Percentiles rank a stretch among this genome's conserved stretches.
Conservation (phyloP, 1,139 yeast species). For the Debaryomyces fabryi region DNA sequence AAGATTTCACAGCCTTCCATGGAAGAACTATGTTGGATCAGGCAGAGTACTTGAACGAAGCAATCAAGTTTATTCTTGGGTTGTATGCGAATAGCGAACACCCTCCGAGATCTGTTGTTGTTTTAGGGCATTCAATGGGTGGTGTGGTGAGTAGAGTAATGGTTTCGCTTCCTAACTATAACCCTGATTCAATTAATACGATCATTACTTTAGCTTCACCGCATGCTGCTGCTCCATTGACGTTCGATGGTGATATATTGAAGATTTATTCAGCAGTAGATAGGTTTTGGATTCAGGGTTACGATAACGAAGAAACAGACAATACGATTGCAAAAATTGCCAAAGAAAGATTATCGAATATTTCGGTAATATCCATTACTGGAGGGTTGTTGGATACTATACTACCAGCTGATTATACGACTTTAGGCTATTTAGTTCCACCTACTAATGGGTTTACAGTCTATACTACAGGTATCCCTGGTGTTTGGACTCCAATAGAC, state of each 20-base stretch:
- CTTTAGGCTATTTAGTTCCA: constrained; percentile 73
- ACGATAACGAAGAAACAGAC: constrained; percentile 18
- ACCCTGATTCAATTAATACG: constrained; percentile 73
- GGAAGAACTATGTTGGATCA: constrained; percentile 93
- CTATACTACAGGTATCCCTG: constrained; percentile 83
- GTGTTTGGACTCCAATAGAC: constrained; percentile 93
- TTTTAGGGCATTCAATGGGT: constrained; percentile 96
- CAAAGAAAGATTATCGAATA: constrained; percentile 42
- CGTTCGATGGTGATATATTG: constrained; percentile 88
- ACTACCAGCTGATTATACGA: constrained; percentile 92
- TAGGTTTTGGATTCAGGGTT: constrained; percentile 77
- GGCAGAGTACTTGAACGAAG: constrained; percentile 91
- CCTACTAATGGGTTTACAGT: constrained; percentile 78
- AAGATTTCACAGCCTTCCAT: constrained; percentile 95
- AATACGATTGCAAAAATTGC: constrained; percentile 32
- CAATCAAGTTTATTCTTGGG: constrained; percentile 70
- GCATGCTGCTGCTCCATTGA: constrained; percentile 91
- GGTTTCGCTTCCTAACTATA: constrained; percentile 77
- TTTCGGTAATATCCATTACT: constrained; percentile 74
- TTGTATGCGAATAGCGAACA: constrained; percentile 48
- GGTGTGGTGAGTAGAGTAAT: constrained; percentile 87
- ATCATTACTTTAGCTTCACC: constrained; percentile 90
- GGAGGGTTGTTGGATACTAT: constrained; percentile 87
- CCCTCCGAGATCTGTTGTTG: constrained; percentile 71
- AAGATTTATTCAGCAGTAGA: constrained; percentile 75